Evolutionary conservation across 805 yeast genomes (phyloP), one percentile per base, ranked within the genome.

Genomic region (Pichia scutulata): DNA sequence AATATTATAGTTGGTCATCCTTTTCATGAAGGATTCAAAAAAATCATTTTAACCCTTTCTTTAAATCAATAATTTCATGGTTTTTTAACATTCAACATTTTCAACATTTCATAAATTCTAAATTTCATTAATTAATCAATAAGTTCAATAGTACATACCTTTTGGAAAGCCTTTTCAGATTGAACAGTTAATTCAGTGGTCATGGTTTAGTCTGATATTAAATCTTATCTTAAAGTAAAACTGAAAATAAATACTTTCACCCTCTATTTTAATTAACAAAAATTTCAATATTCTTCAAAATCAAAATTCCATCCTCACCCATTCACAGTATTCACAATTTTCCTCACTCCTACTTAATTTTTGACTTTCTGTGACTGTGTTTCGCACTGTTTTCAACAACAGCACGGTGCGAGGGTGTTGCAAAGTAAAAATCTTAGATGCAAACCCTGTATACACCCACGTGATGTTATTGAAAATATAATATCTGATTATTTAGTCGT

Each of bases 101-200:
- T 33, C 7, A 33, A 16, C 37, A 33, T 33, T 33, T 33, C 8
- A 33, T 14, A 13, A 4, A 16, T 33, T 33, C 19, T 2, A 33
- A 1, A 16, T 33, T 33, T 33, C 37, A 33, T 33, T 14, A 33
- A 10, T 9, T 28, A 7, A 8, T 40, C 28, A 26, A 28, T 3
- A 25, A 7, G 28, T 28, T 33, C 13, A 39, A 10, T 24, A 16
- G 9, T 48, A 51, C 95, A 74, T 81, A 88, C 96, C 95, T 93
- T 93, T 85, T 93, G 99, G 96, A 86, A 93, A 89, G 99, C 99
- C 81, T 96, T 92, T 85, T 93, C 99, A 75, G 97, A 86, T 86
- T 93, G 99, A 82, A 93, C 99, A 77, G 97, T 92, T 82, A 93
- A 89, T 85, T 93, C 99, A 78, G 98, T 86, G 75, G 98, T 95